Evolutionary conservation across 2,329 filamentous ascomycete species (phyloP).

Genomic region (Cercospora berteroae): DNA sequence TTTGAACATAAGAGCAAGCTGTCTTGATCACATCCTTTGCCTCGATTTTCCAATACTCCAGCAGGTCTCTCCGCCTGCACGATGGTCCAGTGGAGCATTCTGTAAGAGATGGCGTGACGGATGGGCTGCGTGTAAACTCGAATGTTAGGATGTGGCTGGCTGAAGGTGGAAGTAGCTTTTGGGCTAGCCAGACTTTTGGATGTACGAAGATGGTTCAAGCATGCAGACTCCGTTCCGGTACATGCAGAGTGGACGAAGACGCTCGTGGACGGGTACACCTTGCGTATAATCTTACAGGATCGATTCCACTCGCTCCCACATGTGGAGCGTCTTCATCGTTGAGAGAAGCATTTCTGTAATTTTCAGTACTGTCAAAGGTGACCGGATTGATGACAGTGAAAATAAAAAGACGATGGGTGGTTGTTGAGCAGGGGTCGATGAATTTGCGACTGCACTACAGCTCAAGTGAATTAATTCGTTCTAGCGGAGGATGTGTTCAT

Average conservation of each 20-base stretch:
- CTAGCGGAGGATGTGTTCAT: constrained; percentile 5
- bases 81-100: no score
- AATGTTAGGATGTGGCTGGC: neutral
- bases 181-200: neutral
- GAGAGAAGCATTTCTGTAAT: neutral
- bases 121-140: neutral
- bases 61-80: no score
- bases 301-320: neutral
- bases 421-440: neutral
- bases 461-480: constrained; percentile 10
- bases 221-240: no score
- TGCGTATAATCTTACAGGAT: no score
- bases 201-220: no score
- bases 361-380: neutral
- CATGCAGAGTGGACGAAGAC: no score
- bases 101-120: neutral
- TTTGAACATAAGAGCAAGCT: no score
- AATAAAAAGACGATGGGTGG: neutral
- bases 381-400: no score
- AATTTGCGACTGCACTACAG: neutral
- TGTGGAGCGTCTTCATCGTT: neutral
- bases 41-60: no score
- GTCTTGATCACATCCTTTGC: no score
- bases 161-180: neutral
- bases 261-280: no score